Base-by-base conservation (phyloP, 495 filamentous ascomycete genomes). In the Penicillium tannophilum region DNA sequence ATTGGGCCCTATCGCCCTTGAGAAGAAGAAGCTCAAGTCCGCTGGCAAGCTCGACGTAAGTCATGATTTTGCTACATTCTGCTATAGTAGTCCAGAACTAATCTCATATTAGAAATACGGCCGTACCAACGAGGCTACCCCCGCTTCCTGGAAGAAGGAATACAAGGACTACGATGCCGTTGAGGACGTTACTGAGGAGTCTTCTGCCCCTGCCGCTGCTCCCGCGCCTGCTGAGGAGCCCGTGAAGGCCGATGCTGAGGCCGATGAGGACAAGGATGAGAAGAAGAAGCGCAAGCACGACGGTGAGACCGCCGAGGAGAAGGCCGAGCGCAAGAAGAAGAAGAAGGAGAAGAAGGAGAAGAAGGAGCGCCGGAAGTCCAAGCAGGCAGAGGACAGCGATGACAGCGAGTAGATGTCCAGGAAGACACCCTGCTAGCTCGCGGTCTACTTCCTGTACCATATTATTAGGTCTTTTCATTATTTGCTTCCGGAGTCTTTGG, bases 1-100 rank as follows among this genome's bases (percentile, higher is more conserved):
- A 51, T 75, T 97, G 63, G 94, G 94, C 45, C 93, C 93, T 42
- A 85, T 90, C 55, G 93, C 94, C 28, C 66, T 88, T 43, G 89
- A 97, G 79, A 98, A 98, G 87, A 98, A 98, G 87, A 95, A 97
- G 85, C 86, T 98, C 78, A 98, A 97, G 84, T 89, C 90, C n/a
- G 88, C 88, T 62, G 94, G 94, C 72, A 93, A 96, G 79, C 87
- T 98, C 26, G 94, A 98, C 80, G 86, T 88, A 68, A 76, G 86
- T 76, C 17, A 49, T 49, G 26, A 14, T n/a, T 20, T 7, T 20
- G 4, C 39, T 6, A 17, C 33, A 36, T 36, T 36, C 10, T 12
- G 33, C 33, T 36, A 36, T 36, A 1, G 14, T 17, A 6, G 39
- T 3, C 7, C 39, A 17, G 7, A 17, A 28, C 12, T 16, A 11